Evolutionary conservation across 2,329 filamentous ascomycete genomes (phyloP), one percentile per base, ranked within the genome.

Genomic region (Pseudopithomyces chartarum): DNA sequence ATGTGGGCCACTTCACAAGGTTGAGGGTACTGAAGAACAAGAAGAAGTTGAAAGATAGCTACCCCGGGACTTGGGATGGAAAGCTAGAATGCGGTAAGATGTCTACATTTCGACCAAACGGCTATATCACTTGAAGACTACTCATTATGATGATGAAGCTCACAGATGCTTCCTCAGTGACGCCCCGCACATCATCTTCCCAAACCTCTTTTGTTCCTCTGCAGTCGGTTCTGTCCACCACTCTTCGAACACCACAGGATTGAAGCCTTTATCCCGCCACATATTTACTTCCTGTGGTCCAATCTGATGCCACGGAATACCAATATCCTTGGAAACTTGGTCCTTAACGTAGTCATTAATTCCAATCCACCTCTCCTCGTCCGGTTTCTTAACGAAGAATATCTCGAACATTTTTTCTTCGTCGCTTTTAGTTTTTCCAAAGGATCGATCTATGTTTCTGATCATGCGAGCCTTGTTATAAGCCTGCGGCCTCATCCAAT

Each of bases 1-100:
- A 2, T 61, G 48, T 3, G 55, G 45, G 33, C 32, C 43, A 59
- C 77, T 84, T 64, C 71, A 74, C 44, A 81, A 69, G 65, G 73
- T 78, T 49, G 76, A 73, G 57, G 84, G 80, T 68, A 80, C 82
- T 57, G 81, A 85, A 62, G 84, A 86, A 73, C 82, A 86, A 73
- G 85, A 88, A 68, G 85, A 88, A 76, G 81, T 82, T 23, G 83
- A 85, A 70, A 82, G 80, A 68, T 71, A 40, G 52, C 12, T 13
- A 38, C 12, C 5, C 12, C 12, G n/a, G 11, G 34, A 4, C 5
- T 38, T 13, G 11, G 34, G 26, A 8, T 8, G 8, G 8, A 8
- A 29, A 29, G 4, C 8, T 8, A 29, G 26, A 29, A 29, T 8
- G 5, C 26, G 8, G 26, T 29, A 8, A 4, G 8, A 8, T 29